Conservation (phyloP, 75 land plant species). For the Sequoia sempervirens region DNA sequence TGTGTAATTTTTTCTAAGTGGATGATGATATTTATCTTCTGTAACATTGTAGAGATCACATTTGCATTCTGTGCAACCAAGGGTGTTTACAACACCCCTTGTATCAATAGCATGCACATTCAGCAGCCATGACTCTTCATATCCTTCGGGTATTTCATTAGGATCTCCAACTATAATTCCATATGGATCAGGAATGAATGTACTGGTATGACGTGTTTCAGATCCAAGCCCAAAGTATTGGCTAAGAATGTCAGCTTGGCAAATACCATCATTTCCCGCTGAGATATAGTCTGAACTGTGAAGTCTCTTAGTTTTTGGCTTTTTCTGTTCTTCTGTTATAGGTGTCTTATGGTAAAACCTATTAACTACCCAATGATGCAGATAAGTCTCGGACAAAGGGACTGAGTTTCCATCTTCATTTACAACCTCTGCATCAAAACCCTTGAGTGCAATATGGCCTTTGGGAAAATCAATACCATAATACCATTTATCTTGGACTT, state of each 20-base stretch:
- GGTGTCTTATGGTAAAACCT: constrained; percentile 28
- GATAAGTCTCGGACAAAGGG: constrained; percentile 80
- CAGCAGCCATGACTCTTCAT: constrained; percentile 65
- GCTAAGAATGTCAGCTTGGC: constrained; percentile 29
- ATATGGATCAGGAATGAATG: constrained; percentile 75
- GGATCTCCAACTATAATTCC: constrained; percentile 78
- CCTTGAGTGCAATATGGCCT: constrained; percentile 71
- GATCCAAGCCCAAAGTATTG: constrained; percentile 84
- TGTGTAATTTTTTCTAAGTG: constrained; percentile 38
- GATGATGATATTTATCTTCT: constrained; percentile 38
- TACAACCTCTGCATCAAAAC: constrained; percentile 79
- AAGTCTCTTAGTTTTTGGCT: neutral
- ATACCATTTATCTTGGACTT: constrained; percentile 59
- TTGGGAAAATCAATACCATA: constrained; percentile 54
- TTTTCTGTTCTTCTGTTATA: neutral
- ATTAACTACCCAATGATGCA: constrained; percentile 80
- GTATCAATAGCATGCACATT: constrained; percentile 98
- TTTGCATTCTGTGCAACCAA: constrained; percentile 85
- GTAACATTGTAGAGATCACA: constrained; percentile 80
- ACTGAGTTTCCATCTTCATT: constrained; percentile 70
- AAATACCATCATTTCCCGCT: constrained; percentile 55
- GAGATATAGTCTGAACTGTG: neutral
- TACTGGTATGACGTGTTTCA: constrained; percentile 79
- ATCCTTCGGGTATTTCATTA: constrained; percentile 49
- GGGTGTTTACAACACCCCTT: constrained; percentile 53